Evolutionary conservation across 2,329 filamentous ascomycete genomes (phyloP).

Genomic region (Sclerotinia glacialis): DNA sequence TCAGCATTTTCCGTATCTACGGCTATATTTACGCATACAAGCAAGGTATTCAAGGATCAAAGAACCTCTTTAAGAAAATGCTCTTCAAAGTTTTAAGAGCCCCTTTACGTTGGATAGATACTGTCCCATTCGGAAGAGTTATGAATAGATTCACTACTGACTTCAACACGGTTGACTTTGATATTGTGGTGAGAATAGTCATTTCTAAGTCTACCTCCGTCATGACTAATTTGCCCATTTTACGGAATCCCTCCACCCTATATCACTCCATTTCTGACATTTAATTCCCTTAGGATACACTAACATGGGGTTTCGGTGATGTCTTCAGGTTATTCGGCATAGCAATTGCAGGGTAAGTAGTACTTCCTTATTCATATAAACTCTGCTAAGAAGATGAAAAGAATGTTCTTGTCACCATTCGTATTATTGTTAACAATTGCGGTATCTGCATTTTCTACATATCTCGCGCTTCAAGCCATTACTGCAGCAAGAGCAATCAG

Average conservation of each 20-base stretch:
- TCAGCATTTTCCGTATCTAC: constrained; percentile 12
- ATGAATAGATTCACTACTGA: constrained; percentile 74
- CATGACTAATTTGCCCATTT: not conserved
- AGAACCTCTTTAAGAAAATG: constrained; percentile 62
- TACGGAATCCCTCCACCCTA: too few relatives aligned
- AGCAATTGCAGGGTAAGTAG: constrained; percentile 51
- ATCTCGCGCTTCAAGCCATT: constrained; percentile 45
- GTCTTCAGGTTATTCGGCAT: constrained; percentile 51
- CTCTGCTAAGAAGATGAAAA: constrained; percentile 4
- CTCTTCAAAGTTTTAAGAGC: constrained; percentile 65
- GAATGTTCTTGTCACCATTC: constrained; percentile 53
- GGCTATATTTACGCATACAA: constrained; percentile 61
- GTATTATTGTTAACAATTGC: constrained; percentile 49
- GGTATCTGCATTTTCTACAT: constrained; percentile 2
- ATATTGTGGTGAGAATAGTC: constrained; percentile 13
- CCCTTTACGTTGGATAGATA: constrained; percentile 73
- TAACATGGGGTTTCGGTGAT: constrained; percentile 12
- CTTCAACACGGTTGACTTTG: constrained; percentile 45
- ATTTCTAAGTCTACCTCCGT: not conserved
- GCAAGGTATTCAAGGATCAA: constrained; percentile 64
- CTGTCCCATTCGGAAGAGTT: constrained; percentile 69
- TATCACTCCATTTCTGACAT: not conserved
- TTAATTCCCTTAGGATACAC: not conserved
- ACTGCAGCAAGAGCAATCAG: constrained; percentile 65
- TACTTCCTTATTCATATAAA: not conserved